A percentile compares a stretch with the other conserved stretches of the same genome.
Conservation (phyloP, 768 basidiomycete species). For the Tylopilus sp. region DNA sequence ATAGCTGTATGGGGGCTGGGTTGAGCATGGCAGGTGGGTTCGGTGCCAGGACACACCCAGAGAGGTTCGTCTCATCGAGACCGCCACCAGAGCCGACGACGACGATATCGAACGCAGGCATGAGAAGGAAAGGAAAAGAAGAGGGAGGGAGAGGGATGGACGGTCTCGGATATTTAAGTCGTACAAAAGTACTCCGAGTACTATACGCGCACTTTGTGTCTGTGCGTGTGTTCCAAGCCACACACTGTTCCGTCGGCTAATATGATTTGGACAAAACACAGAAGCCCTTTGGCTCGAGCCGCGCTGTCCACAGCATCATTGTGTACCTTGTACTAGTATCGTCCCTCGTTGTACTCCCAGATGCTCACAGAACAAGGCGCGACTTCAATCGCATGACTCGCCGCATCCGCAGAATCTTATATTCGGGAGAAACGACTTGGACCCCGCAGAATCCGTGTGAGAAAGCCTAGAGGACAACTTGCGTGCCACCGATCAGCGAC, state of each 20-base stretch:
- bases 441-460: neutral
- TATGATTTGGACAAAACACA: neutral
- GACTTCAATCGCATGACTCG: neutral
- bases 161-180: neutral
- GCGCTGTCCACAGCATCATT: neutral
- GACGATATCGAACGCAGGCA: slow-evolving; percentile 64
- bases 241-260: slow-evolving; percentile 23
- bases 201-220: neutral
- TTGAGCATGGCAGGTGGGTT: neutral
- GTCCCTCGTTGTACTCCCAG: neutral
- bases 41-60: slow-evolving; percentile 54
- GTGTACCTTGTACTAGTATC: neutral
- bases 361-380: neutral
- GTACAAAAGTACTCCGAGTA: too few species aligned
- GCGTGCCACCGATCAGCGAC: too few species aligned
- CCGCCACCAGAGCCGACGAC: slow-evolving; percentile 88
- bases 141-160: neutral
- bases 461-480: neutral
- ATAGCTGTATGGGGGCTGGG: slow-evolving; percentile 56
- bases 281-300: neutral
- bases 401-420: neutral
- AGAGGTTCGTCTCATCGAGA: slow-evolving; percentile 85
- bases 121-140: slow-evolving; percentile 11
- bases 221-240: slow-evolving; percentile 5
- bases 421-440: neutral